Evolutionary conservation across 805 yeast species (phyloP).

Genomic region (Myxozyma mucilagina): DNA sequence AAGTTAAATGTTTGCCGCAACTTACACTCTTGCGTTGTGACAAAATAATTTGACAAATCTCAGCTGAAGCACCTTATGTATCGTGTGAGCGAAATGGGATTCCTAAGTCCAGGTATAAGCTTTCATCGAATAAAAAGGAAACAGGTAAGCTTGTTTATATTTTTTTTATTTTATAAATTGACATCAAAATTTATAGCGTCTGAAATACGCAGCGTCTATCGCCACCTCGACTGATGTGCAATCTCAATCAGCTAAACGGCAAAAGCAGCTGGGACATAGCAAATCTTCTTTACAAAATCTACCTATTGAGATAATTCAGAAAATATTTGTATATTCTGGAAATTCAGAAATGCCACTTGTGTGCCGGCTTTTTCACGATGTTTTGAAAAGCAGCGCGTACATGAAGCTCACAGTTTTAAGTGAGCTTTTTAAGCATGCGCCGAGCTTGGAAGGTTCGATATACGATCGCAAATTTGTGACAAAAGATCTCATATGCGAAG

Average conservation of each 20-base stretch:
- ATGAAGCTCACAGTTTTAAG: conserved; percentile 7
- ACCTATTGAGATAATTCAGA: conserved; percentile 23
- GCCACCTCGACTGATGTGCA: conserved; percentile 2
- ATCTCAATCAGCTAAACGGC: background rate
- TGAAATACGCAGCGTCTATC: background rate
- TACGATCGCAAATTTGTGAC: conserved; percentile 16
- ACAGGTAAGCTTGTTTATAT: background rate
- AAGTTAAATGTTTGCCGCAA: no score
- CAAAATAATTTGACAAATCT: no score
- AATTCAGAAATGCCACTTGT: conserved; percentile 14
- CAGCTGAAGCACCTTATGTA: no score
- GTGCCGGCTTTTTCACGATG: conserved; percentile 3
- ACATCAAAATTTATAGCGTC: background rate
- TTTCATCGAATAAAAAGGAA: conserved; percentile 3
- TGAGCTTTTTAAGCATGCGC: conserved; percentile 8
- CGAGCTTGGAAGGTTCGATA: conserved; percentile 5
- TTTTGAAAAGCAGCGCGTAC: conserved; percentile 4
- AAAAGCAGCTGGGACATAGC: background rate
- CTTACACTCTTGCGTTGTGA: no score
- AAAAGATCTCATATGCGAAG: background rate
- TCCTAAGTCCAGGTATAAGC: conserved; percentile 14
- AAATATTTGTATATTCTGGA: conserved; percentile 15
- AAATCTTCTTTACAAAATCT: conserved; percentile 4
- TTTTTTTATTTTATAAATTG: background rate
- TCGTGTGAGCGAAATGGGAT: no score